These are phyloP conservation scores for Zymoseptoria pseudotritici DNA, from an alignment of 2,329 filamentous ascomycete genomes.

Conservation along the genomic window DNA sequence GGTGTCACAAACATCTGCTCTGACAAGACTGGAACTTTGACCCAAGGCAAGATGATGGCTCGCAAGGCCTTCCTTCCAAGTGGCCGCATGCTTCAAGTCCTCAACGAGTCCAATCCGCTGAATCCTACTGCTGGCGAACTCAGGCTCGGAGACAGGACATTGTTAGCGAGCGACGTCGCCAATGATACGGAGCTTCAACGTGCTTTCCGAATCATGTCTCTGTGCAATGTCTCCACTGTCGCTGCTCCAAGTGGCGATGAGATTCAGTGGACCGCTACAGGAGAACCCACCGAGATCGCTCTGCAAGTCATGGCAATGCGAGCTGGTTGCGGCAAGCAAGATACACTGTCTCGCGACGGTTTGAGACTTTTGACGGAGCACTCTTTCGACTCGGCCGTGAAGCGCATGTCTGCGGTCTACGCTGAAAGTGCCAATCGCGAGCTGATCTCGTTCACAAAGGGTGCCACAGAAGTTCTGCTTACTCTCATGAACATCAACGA, in stretches of 20 bases:
- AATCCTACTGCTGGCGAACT: constrained; percentile 39
- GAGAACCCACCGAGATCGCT: constrained; percentile 64
- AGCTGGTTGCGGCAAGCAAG: constrained; percentile 36
- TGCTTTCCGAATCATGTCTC: constrained; percentile 53
- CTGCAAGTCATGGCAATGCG: constrained; percentile 65
- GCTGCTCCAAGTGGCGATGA: constrained; percentile 40
- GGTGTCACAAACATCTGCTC: constrained; percentile 61
- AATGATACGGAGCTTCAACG: constrained; percentile 40
- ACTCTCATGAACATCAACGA: constrained; percentile 21
- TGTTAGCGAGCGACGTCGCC: constrained; percentile 32
- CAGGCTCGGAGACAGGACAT: constrained; percentile 6
- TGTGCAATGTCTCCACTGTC: constrained; percentile 57
- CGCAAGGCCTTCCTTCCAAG: constrained; percentile 53
- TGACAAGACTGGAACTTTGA: constrained; percentile 59
- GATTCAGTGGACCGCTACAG: constrained; percentile 53
- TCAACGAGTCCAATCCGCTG: constrained; percentile 48
- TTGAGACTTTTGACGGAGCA: constrained; percentile 22
- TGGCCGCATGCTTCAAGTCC: constrained; percentile 51
- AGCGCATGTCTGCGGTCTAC: constrained; percentile 30
- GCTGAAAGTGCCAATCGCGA: constrained; percentile 7
- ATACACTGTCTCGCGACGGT: constrained; percentile 14
- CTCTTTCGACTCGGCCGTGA: constrained; percentile 29
- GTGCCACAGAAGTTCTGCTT: constrained; percentile 28
- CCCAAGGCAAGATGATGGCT: constrained; percentile 53
- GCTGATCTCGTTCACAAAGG: constrained; percentile 26